These are phyloP conservation scores for Chamaecrista fasciculata DNA, from an alignment of 306 rosid genomes.

Conservation along the genomic window DNA sequence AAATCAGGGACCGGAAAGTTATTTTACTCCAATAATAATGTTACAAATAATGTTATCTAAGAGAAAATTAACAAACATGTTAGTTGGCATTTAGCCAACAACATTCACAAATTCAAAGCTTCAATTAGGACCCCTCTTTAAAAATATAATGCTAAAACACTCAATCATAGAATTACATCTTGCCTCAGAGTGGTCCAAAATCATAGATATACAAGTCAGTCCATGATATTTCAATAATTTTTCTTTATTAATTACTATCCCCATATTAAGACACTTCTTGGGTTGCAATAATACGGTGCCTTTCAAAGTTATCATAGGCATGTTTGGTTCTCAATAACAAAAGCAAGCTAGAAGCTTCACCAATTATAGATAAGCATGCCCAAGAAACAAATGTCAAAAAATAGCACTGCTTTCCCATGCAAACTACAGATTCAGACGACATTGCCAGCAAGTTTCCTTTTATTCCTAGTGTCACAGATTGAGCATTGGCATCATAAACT, in stretches of 20 bases:
- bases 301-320: conserved; percentile 71
- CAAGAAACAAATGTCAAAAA: conserved; percentile 74
- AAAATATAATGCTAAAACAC: no score
- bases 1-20: no score
- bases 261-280: conserved; percentile 35
- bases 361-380: conserved; percentile 77
- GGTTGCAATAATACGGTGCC: conserved; percentile 48
- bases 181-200: conserved; percentile 8
- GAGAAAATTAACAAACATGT: no score
- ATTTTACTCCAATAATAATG: no score
- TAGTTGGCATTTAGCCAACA: no score
- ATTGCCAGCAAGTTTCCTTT: conserved; percentile 12
- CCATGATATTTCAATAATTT: background rate
- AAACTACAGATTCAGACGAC: conserved; percentile 51
- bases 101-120: no score
- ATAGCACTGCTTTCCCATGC: conserved; percentile 85
- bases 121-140: no score
- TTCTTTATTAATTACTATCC: background rate
- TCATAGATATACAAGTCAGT: conserved; percentile 6
- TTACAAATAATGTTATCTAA: no score
- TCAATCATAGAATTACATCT: no score
- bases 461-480: conserved; percentile 18
- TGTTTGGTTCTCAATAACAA: conserved; percentile 73
- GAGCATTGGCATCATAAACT: conserved; percentile 64
- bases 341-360: conserved; percentile 56